phyloP scores from a whole-genome alignment of 768 basidiomycete species.

The Tulasnella sp. region DNA sequence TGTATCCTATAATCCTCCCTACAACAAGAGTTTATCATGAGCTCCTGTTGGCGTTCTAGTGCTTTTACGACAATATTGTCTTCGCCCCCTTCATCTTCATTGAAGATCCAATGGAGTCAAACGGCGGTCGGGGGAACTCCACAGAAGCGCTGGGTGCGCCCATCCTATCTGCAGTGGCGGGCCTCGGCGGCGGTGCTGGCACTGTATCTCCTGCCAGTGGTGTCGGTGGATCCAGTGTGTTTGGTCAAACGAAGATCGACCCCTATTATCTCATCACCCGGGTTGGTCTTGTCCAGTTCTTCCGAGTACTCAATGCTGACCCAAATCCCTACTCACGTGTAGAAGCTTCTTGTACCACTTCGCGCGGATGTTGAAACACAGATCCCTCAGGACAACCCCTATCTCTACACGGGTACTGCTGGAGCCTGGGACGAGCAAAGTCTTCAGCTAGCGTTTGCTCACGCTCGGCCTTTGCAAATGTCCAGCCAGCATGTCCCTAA shows the following conservation, averaged over 20 bases:
- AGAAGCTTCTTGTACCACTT: conserved; percentile 59
- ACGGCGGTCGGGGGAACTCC: conserved; percentile 40
- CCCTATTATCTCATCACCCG: conserved; percentile 84
- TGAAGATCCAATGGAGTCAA: conserved; percentile 73
- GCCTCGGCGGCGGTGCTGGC: not conserved
- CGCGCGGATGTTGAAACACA: conserved; percentile 51
- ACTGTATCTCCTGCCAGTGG: conserved; percentile 23
- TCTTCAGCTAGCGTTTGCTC: conserved; percentile 52
- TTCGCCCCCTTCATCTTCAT: conserved; percentile 95
- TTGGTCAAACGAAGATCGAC: conserved; percentile 62
- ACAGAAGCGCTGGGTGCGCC: conserved; percentile 30
- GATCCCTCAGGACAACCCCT: conserved; percentile 54
- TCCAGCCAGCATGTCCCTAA: conserved; percentile 26
- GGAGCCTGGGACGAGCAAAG: conserved; percentile 58
- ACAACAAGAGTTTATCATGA: no score
- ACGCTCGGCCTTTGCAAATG: conserved; percentile 48
- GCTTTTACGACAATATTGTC: conserved; percentile 92
- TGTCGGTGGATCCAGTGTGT: conserved; percentile 26
- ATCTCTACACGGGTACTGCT: conserved; percentile 48
- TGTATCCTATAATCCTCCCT: no score
- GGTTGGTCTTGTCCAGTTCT: conserved; percentile 35
- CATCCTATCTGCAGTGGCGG: not conserved
- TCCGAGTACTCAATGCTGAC: not conserved
- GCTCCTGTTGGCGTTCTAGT: conserved; percentile 36
- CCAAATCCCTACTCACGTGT: conserved; percentile 2